Evolutionary conservation across 257 asterid genomes (phyloP), one percentile per base, ranked within the genome.

Genomic region (Solanum pinnatisectum): DNA sequence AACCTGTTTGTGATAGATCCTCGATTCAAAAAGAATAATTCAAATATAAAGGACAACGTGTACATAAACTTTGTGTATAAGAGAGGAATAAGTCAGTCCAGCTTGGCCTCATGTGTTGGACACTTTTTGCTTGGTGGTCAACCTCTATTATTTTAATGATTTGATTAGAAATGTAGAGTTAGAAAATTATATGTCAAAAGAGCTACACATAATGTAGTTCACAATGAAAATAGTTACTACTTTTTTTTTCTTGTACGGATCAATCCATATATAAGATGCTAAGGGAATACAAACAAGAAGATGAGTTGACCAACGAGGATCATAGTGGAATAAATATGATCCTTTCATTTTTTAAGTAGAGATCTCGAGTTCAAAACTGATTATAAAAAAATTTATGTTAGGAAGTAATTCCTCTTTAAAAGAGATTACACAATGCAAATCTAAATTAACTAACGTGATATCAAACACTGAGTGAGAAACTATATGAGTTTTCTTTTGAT

Each of bases 1-100:
- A 6, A 8, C 0, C 0, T 68, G 0, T 2, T 68, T 27, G 0
- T 13, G 23, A 27, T 65, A 14, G 1, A 30, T 16, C 0, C 11
- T 27, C 22, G 5, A 13, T 1, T 15, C 12, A 0, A 30, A 68
- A 68, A 30, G 8, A 6, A 10, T 5, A 68, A 3, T 68, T 25
- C 73, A 8, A 67, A 18, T 6, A 56, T 56, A 18, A 16, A 56
- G 9, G 9, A 74, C 82, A 22, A 74, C 11, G 82, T 74, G 18
- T 73, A 35, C 46, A 10, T 74, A 74, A 5, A 18, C 70, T 20
- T 33, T 73, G 82, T 73, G 49, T 36, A 0, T 23, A 49, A 12
- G 23, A 39, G 83, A 76, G 35, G 59, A 77, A 40, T 40, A 23
- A n/a, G 70, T 16, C 68, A 18, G 18, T 12, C 44, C 70, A 81